Conservation (phyloP, 169 alveolate species). For the Plasmodium inui region DNA sequence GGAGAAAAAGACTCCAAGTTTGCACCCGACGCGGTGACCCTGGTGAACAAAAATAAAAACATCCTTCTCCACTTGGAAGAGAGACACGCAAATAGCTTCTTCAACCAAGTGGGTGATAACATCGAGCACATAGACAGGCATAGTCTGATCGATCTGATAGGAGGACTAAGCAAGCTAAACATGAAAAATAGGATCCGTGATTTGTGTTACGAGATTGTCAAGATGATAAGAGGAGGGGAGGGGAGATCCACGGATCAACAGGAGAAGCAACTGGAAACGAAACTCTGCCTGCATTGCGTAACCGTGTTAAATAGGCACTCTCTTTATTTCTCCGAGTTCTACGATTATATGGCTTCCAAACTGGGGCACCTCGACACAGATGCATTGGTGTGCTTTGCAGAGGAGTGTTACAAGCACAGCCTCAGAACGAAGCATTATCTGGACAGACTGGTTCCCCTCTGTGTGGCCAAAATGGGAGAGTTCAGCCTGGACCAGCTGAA, state of each 20-base stretch:
- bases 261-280: background rate
- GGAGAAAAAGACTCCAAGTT: background rate
- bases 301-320: slow-evolving; percentile 9
- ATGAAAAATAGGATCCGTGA: slow-evolving; percentile 39
- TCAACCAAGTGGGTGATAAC: background rate
- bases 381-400: slow-evolving; percentile 5
- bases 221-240: background rate
- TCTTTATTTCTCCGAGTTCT: slow-evolving; percentile 34
- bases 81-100: slow-evolving; percentile 2
- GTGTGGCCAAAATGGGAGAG: slow-evolving; percentile 5
- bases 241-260: background rate
- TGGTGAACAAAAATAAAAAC: background rate
- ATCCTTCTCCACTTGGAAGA: slow-evolving; percentile 4
- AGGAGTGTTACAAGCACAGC: slow-evolving; percentile 37
- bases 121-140: background rate
- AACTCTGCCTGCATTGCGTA: slow-evolving; percentile 27
- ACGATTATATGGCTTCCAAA: slow-evolving; percentile 15
- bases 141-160: background rate
- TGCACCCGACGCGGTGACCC: background rate
- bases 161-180: background rate
- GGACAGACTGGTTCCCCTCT: slow-evolving; percentile 6
- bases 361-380: slow-evolving; percentile 20
- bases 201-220: slow-evolving; percentile 31
- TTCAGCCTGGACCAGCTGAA: background rate
- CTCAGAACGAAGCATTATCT: slow-evolving; percentile 51